phyloP scores from a whole-genome alignment of 2,329 filamentous ascomycete genomes.

The Juglanconis oblonga region DNA sequence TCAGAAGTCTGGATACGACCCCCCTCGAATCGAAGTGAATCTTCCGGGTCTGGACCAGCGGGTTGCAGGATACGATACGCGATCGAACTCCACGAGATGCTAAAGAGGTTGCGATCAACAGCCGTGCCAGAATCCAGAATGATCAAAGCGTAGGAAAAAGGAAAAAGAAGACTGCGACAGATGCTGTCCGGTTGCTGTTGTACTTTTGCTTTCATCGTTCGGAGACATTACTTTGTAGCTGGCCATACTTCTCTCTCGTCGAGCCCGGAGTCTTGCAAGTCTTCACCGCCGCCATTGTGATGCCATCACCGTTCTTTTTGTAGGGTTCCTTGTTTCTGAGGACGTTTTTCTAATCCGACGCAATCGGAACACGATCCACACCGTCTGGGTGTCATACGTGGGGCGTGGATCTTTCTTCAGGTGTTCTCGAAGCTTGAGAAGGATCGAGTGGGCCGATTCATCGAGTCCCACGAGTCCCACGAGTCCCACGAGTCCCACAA shows the following conservation, averaged over 20 bases:
- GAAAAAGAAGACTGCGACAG: background rate
- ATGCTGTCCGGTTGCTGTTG: background rate
- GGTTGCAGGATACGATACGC: background rate
- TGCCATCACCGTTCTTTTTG: background rate
- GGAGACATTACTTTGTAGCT: background rate
- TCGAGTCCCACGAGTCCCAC: background rate
- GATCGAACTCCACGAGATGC: background rate
- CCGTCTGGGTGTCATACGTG: constrained; percentile 11
- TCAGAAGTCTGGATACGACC: constrained; percentile 7
- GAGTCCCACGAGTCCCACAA: background rate
- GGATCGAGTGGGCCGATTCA: constrained; percentile 1
- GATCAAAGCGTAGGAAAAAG: background rate
- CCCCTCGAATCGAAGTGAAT: background rate
- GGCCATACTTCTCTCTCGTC: background rate
- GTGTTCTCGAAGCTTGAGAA: constrained; percentile 19
- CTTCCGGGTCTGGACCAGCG: background rate
- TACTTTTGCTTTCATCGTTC: background rate
- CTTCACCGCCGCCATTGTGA: background rate
- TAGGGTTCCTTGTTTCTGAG: background rate
- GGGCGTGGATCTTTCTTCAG: constrained; percentile 14
- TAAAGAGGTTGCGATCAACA: background rate
- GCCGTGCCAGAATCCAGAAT: background rate
- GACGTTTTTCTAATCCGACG: background rate
- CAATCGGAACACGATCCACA: constrained; percentile 15
- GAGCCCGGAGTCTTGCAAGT: background rate